Percentiles rank a stretch among this genome's conserved stretches.
Evolutionary conservation across 176 grass and related monocot species (phyloP).

Genomic region (Cenchrus purpureus): DNA sequence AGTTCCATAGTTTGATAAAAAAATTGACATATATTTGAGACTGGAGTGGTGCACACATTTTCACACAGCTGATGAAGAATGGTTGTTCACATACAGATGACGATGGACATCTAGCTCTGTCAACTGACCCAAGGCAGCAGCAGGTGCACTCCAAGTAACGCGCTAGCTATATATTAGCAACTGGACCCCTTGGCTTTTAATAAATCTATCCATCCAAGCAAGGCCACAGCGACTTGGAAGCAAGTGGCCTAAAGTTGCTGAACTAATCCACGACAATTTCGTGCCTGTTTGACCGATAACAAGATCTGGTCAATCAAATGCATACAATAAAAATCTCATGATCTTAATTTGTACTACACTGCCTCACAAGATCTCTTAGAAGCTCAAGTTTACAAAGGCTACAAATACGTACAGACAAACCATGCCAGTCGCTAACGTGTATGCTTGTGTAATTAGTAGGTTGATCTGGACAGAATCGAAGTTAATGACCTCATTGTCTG

Average conservation of each 20-base stretch:
- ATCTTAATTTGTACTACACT: not conserved
- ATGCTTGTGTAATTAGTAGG: not conserved
- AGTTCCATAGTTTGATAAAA: too few species aligned
- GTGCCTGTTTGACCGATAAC: constrained; percentile 9
- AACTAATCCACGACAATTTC: constrained; percentile 22
- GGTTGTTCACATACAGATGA: too few species aligned
- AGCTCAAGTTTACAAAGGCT: not conserved
- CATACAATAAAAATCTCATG: not conserved
- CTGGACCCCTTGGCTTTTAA: not conserved
- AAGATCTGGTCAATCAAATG: not conserved
- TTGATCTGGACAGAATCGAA: constrained; percentile 3
- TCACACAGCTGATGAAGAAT: too few species aligned
- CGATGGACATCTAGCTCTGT: not conserved
- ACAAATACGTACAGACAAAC: not conserved
- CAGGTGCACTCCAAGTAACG: not conserved
- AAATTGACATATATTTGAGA: too few species aligned
- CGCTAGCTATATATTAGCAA: not conserved
- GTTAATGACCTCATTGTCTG: not conserved
- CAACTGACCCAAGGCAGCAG: not conserved
- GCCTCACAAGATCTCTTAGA: not conserved
- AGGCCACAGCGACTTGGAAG: not conserved
- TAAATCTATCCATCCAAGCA: not conserved
- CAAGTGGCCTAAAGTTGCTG: constrained; percentile 22
- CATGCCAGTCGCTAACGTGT: not conserved
- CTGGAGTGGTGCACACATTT: too few species aligned